Evolutionary conservation across 768 basidiomycete genomes (phyloP), one percentile per base, ranked within the genome.

Genomic region (Lentinula sp.): DNA sequence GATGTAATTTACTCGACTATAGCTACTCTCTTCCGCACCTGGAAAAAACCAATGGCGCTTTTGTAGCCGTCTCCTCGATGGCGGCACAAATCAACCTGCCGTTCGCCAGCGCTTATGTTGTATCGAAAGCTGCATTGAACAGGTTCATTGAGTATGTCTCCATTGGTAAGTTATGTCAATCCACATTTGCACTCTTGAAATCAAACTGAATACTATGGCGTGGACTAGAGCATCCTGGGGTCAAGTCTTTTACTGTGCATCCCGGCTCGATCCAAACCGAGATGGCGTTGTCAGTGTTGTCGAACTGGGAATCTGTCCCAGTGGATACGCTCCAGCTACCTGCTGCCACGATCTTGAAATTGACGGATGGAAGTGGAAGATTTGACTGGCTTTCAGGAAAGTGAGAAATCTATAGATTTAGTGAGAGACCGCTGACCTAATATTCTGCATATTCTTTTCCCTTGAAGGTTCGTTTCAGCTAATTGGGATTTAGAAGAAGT

Each of bases 371-470:
- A 16, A 65, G 66, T 55, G 68, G 68, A 10, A 64, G 50, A 50
- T 51, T 61, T 28, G 67, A 66, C 45, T 69, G 61, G 63, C 51
- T 68, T 37, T 65, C 54, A 16, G 67, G 68, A 48, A 63, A 62
- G 66, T 68, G 33, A 49, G 59, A 45, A 28, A 28, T 28, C 28
- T 16, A 10, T 6, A 10, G n/a, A 54, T 18, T 23, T 0, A 28
- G 28, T 28, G 28, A 28, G 28, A 28, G 28, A 28, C 3, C 28
- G 28, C 28, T 28, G 28, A 28, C 28, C 3, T 28, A 28, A 35
- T 6, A 18, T 1, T 33, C 32, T 13, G 3, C 3, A 3, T 28
- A 28, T 28, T 28, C 1, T 28, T 28, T 28, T 0, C 0, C 28
- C 28, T 28, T 28, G 3, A 2, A 63, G 64, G 54, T 65, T 61